Conservation (phyloP, 306 rosid genomes). For the Malus orientalis region DNA sequence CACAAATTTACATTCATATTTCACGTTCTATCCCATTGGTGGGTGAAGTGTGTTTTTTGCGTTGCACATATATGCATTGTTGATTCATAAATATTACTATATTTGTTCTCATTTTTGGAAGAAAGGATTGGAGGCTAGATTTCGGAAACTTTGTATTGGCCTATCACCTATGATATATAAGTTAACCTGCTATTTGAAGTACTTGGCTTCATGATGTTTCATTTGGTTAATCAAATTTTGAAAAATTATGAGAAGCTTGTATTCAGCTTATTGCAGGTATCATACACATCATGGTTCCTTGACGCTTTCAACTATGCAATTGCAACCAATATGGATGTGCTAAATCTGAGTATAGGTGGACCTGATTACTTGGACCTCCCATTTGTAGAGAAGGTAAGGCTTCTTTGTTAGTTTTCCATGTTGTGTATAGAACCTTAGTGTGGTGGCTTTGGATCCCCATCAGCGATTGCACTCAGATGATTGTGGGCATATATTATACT, state of each 20-base stretch:
- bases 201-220: not conserved
- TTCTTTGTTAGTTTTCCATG: not conserved
- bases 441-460: not conserved
- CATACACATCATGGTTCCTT: constrained; percentile 99
- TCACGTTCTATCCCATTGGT: not conserved
- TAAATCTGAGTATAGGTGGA: constrained; percentile 96
- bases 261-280: constrained; percentile 98
- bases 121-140: not conserved
- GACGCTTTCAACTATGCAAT: constrained; percentile 99
- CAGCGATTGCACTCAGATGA: not conserved
- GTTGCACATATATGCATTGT: not conserved
- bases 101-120: not conserved
- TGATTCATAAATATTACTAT: not conserved
- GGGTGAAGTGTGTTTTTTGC: not conserved
- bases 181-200: constrained; percentile 4
- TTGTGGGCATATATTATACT: not conserved
- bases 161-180: not conserved
- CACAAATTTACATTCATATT: not conserved
- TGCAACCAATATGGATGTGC: constrained; percentile 88
- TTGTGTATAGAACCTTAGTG: not conserved
- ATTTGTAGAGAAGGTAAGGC: constrained; percentile 82
- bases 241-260: constrained; percentile 65
- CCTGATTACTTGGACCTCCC: constrained; percentile 99
- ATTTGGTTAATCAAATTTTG: constrained; percentile 24
- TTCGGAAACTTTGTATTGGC: not conserved